A percentile compares a stretch with the other conserved stretches of the same genome.
Conservation (phyloP, 129 eudicot species). For the Scalesia atractyloides region DNA sequence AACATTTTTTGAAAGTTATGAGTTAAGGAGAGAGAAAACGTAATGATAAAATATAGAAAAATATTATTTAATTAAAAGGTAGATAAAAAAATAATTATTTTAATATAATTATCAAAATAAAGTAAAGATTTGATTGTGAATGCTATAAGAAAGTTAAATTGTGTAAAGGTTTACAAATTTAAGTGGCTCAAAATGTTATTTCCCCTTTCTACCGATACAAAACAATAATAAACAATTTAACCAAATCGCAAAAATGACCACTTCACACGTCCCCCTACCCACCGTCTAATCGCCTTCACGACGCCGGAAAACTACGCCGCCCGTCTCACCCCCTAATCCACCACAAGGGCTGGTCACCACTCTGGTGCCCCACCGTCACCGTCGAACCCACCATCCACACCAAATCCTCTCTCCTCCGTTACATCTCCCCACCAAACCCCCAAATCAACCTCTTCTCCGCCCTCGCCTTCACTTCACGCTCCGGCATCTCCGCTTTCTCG, state of each 20-base stretch:
- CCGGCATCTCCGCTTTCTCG: constrained; percentile 70
- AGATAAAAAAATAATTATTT: too few relatives aligned
- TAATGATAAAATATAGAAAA: too few relatives aligned
- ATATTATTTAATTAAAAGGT: too few relatives aligned
- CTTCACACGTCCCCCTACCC: not conserved
- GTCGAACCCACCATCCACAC: constrained; percentile 65
- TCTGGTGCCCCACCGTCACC: constrained; percentile 82
- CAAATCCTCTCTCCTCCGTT: constrained; percentile 50
- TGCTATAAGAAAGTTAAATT: too few relatives aligned
- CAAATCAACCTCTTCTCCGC: constrained; percentile 59
- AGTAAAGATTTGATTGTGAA: too few relatives aligned
- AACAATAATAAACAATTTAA: not conserved
- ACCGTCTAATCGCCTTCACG: constrained; percentile 73
- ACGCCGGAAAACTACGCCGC: constrained; percentile 77
- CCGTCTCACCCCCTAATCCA: constrained; percentile 60
- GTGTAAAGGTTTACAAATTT: too few relatives aligned
- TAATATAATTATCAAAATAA: too few relatives aligned
- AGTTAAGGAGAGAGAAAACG: too few relatives aligned
- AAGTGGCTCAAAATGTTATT: too few relatives aligned
- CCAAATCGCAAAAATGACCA: not conserved
- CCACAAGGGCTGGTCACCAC: constrained; percentile 68
- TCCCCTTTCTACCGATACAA: too few relatives aligned
- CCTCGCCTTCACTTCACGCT: constrained; percentile 82
- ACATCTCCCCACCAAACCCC: constrained; percentile 21
- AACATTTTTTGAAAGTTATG: too few relatives aligned